These are phyloP conservation scores for Knoxia roxburghii DNA, from an alignment of 257 asterid genomes.

Conservation along the genomic window DNA sequence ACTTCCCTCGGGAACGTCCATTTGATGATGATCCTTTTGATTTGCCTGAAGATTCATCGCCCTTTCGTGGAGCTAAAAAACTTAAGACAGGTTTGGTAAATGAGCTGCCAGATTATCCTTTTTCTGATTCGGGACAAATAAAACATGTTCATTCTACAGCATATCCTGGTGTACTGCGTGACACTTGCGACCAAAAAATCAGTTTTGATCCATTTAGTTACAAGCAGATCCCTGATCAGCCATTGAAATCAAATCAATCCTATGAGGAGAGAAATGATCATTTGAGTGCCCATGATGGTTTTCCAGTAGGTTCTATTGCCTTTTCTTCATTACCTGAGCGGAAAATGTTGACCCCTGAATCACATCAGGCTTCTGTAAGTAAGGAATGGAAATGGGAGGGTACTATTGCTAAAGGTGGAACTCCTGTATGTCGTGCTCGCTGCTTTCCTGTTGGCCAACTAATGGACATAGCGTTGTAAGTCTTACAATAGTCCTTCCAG, in stretches of 20 bases:
- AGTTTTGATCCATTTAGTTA: constrained; percentile 52
- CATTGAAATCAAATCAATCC: constrained; percentile 31
- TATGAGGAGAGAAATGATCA: constrained; percentile 44
- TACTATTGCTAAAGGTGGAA: constrained; percentile 83
- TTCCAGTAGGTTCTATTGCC: constrained; percentile 38
- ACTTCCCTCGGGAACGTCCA: constrained; percentile 39
- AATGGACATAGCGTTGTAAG: constrained; percentile 79
- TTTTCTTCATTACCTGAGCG: constrained; percentile 32
- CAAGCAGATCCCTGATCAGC: constrained; percentile 37
- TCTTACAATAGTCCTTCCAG: constrained; percentile 5
- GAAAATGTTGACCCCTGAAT: constrained; percentile 46
- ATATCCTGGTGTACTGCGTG: constrained; percentile 34
- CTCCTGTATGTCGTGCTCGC: constrained; percentile 81
- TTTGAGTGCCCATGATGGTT: constrained; percentile 45
- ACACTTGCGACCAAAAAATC: constrained; percentile 36
- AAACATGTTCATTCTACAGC: constrained; percentile 34
- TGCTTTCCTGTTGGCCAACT: constrained; percentile 96
- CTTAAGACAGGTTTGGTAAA: constrained; percentile 38
- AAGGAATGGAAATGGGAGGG: constrained; percentile 99
- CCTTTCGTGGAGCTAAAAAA: constrained; percentile 62
- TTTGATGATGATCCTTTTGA: constrained; percentile 77
- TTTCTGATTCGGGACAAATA: constrained; percentile 51
- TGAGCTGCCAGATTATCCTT: constrained; percentile 79
- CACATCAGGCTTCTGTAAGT: constrained; percentile 40
- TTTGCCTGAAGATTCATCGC: constrained; percentile 74